Evolutionary conservation across 129 eudicot genomes (phyloP).

Genomic region (Deinandra increscens): DNA sequence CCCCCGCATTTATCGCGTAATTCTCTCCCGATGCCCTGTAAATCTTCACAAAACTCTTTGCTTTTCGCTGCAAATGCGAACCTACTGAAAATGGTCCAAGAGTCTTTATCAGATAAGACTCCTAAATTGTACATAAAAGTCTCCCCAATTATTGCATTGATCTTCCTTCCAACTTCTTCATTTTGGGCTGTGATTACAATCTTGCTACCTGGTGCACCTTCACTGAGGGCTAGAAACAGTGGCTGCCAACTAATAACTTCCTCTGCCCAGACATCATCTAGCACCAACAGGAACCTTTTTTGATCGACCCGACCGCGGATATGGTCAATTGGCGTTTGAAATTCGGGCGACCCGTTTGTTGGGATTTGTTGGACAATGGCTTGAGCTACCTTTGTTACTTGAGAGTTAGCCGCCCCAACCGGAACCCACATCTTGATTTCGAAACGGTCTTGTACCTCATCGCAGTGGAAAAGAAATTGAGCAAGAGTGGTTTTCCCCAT

Average conservation of each 20-base stretch:
- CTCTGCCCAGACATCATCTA: conserved; percentile 10
- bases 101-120: background rate
- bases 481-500: conserved; percentile 14
- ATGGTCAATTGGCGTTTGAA: background rate
- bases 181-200: conserved; percentile 10
- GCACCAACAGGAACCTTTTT: conserved; percentile 16
- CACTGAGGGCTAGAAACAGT: background rate
- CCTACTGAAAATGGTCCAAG: background rate
- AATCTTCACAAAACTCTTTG: background rate
- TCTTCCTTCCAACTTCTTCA: conserved; percentile 15
- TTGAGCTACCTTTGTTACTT: background rate
- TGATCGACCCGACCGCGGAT: background rate
- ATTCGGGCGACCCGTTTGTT: background rate
- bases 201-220: conserved; percentile 20
- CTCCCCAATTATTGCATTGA: background rate
- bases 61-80: conserved; percentile 12
- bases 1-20: conserved; percentile 11
- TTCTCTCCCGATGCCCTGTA: background rate
- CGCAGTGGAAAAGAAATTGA: background rate
- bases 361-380: background rate
- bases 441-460: conserved; percentile 1
- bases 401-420: background rate
- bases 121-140: background rate
- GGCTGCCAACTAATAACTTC: background rate
- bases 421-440: background rate